Conservation (phyloP, 768 basidiomycete genomes). For the Chalciporus sphaerocephalus region DNA sequence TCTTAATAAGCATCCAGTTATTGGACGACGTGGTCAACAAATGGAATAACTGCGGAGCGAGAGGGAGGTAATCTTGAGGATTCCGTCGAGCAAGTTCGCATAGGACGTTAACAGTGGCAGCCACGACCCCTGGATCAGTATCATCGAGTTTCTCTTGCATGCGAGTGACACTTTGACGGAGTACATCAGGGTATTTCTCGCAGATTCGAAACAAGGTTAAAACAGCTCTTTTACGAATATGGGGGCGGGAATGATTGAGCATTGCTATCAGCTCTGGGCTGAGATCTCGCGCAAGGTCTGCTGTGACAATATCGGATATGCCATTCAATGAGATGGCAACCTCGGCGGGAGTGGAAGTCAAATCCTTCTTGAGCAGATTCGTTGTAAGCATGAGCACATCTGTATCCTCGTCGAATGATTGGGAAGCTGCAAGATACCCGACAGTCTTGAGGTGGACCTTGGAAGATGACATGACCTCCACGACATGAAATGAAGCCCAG, state of each 20-base stretch:
- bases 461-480: constrained; percentile 96
- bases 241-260: constrained; percentile 83
- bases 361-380: constrained; percentile 93
- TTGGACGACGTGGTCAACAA: constrained; percentile 91
- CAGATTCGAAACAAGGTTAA: constrained; percentile 78
- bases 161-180: constrained; percentile 58
- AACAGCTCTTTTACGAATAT: constrained; percentile 88
- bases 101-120: constrained; percentile 88
- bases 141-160: constrained; percentile 81
- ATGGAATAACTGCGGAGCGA: constrained; percentile 92
- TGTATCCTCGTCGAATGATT: constrained; percentile 91
- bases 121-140: constrained; percentile 80
- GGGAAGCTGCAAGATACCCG: constrained; percentile 89
- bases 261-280: constrained; percentile 79
- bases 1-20: constrained; percentile 99
- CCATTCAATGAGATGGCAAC: constrained; percentile 75
- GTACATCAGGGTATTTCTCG: constrained; percentile 76
- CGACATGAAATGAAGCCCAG: constrained; percentile 95
- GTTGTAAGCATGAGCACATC: constrained; percentile 98
- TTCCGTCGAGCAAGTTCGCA: constrained; percentile 85
- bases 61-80: constrained; percentile 73
- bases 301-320: constrained; percentile 77
- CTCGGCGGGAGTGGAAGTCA: constrained; percentile 72
- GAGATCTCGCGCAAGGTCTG: constrained; percentile 89
- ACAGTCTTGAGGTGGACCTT: constrained; percentile 90